These are phyloP conservation scores for Boletus bicolor DNA, from an alignment of 768 basidiomycete species.

Conservation along the genomic window DNA sequence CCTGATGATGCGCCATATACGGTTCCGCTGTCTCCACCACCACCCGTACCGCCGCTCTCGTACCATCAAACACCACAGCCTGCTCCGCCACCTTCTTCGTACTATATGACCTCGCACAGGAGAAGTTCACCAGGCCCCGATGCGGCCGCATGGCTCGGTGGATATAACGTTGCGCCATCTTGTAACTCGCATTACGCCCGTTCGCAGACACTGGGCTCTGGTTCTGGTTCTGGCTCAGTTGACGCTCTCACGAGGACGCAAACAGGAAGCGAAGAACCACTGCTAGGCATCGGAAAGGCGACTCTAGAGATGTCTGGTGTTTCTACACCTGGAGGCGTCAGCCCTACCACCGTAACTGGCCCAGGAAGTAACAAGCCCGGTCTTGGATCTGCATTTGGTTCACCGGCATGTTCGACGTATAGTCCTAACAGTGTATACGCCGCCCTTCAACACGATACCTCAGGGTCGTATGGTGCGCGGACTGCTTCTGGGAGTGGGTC, in stretches of 20 bases:
- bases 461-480: conserved; percentile 19
- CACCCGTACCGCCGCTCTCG: conserved; percentile 1
- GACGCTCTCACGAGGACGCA: conserved; percentile 28
- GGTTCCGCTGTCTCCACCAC: conserved; percentile 27
- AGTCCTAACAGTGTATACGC: conserved; percentile 15
- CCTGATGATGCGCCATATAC: conserved; percentile 17
- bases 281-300: conserved; percentile 19
- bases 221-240: conserved; percentile 24
- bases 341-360: conserved; percentile 3
- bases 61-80: conserved; percentile 9
- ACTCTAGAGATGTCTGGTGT: conserved; percentile 5
- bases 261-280: conserved; percentile 31
- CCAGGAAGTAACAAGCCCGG: conserved; percentile 8
- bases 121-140: conserved; percentile 30
- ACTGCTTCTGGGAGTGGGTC: conserved; percentile 25
- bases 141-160: conserved; percentile 23
- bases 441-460: conserved; percentile 11
- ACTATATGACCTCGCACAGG: conserved; percentile 13
- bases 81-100: conserved; percentile 28
- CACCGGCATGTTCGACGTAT: conserved; percentile 19
- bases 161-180: conserved; percentile 25
- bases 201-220: conserved; percentile 30
- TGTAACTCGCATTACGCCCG: conserved; percentile 25
- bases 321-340: conserved; percentile 9
- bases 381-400: conserved; percentile 33